Base-by-base conservation (phyloP, 192 early-diverging fungal genomes). In the Backusella westeae region DNA sequence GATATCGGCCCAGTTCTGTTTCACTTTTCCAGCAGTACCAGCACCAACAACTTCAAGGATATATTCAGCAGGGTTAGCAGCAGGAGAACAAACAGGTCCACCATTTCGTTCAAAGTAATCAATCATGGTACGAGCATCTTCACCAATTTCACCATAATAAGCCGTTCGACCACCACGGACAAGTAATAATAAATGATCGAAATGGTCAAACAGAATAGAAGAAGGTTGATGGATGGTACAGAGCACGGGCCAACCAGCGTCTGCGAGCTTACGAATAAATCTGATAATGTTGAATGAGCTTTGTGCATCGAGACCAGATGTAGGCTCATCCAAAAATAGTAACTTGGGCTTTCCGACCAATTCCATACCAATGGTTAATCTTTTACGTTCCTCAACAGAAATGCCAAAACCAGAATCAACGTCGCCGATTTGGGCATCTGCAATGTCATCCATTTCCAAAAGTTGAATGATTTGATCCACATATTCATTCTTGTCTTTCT, bases 281-380 rank as follows among this genome's bases (percentile, higher is more conserved):
- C 91, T 87, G 75, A 91, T 84, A 76, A 93, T 85, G 85, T 93
- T 90, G 79, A 90, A 91, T 0, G 93, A 91, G 12, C 93, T 85
- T 76, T 96, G 94, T 9, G 91, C 89, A 79, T 93, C 91, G 12
- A 93, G 81, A 23, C 96, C 96, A 34, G 92, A 94, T 1, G 94
- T 96, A 34, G 96, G 96, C 78, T 93, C 96, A 83, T 96, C 95
- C 75, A 96, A 85, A 84, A 97, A 94, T 39, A 97, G 86, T 29
- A 93, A 78, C 76, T 90, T 87, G 19, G 92, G 91, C 83, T 91
- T 86, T 15, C 94, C 87, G 6, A 96, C 90, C 39, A 97, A 85
- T 81, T 97, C 94, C 41, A 94, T 87, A 36, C 91, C 96, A 67
- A 98, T 94, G 17, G 92, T 93, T 39, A 97, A 83, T 29, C 95